phyloP scores from a whole-genome alignment of 306 rosid species.

The Fragaria ananassa region DNA sequence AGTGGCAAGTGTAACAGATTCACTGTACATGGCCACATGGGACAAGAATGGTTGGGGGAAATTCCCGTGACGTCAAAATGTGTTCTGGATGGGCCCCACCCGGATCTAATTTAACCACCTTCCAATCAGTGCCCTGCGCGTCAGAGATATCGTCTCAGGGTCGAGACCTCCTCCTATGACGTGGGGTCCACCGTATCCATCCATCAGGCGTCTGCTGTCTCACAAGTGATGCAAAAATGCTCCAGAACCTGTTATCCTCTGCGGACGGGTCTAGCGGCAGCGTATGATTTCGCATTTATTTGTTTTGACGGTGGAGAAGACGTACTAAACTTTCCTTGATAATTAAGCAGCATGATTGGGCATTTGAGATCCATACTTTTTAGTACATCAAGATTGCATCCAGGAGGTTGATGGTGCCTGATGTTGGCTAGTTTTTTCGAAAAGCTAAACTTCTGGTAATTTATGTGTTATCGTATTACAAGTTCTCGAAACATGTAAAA shows the following conservation, averaged over 20 bases:
- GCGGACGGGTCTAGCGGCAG: background rate
- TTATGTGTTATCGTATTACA: too few species aligned
- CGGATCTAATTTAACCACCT: background rate
- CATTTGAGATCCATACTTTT: too few species aligned
- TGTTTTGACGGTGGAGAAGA: too few species aligned
- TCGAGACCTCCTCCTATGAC: background rate
- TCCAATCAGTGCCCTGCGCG: background rate
- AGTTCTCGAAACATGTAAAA: too few species aligned
- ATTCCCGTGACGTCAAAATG: background rate
- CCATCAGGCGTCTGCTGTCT: background rate
- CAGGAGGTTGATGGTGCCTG: too few species aligned
- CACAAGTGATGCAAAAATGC: background rate
- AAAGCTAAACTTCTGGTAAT: too few species aligned
- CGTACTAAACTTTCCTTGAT: too few species aligned
- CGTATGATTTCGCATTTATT: too few species aligned
- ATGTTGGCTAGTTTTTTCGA: too few species aligned
- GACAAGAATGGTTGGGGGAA: background rate
- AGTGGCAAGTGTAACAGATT: background rate
- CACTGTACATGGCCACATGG: background rate
- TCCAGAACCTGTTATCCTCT: background rate
- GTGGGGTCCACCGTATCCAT: constrained; percentile 3
- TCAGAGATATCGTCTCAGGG: background rate
- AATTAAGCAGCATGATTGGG: too few species aligned
- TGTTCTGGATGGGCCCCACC: background rate
- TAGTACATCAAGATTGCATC: too few species aligned